A percentile compares a stretch with the other conserved stretches of the same genome.
Conservation (phyloP, 2,329 filamentous ascomycete species). For the Simplicillium sp. region DNA sequence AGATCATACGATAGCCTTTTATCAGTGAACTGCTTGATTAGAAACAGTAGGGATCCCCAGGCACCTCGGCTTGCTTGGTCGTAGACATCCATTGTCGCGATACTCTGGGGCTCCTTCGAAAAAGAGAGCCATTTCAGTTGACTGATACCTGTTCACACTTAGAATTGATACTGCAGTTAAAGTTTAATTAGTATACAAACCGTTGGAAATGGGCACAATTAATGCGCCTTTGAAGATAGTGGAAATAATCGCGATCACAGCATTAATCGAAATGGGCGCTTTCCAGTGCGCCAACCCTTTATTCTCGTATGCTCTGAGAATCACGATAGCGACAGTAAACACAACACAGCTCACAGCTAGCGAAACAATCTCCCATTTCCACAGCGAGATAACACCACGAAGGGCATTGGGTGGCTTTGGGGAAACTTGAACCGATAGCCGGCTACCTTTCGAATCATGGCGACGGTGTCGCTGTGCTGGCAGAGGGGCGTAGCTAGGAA, state of each 20-base stretch:
- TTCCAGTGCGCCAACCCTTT: not conserved
- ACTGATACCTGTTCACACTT: not conserved
- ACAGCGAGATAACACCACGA: not conserved
- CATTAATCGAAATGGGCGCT: slow-evolving; percentile 1
- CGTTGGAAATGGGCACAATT: not conserved
- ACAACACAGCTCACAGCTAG: not conserved
- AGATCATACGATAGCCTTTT: not conserved
- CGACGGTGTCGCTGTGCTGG: too few relatives aligned
- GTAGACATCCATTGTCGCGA: not conserved
- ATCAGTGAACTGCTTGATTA: not conserved
- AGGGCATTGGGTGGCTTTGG: too few relatives aligned
- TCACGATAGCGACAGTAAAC: not conserved
- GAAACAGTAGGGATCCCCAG: not conserved
- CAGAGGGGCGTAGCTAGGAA: too few relatives aligned
- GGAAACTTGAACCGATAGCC: too few relatives aligned
- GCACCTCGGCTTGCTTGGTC: not conserved
- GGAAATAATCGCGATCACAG: not conserved
- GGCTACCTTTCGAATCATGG: too few relatives aligned
- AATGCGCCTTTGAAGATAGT: not conserved
- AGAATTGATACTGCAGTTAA: not conserved
- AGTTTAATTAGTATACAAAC: not conserved
- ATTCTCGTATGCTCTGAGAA: not conserved
- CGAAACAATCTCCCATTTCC: not conserved
- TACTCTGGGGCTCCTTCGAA: not conserved
- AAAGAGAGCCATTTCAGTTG: slow-evolving; percentile 2